Conservation (phyloP, 352 stramenopile genomes). For the Stephanocyclus meneghinianus region DNA sequence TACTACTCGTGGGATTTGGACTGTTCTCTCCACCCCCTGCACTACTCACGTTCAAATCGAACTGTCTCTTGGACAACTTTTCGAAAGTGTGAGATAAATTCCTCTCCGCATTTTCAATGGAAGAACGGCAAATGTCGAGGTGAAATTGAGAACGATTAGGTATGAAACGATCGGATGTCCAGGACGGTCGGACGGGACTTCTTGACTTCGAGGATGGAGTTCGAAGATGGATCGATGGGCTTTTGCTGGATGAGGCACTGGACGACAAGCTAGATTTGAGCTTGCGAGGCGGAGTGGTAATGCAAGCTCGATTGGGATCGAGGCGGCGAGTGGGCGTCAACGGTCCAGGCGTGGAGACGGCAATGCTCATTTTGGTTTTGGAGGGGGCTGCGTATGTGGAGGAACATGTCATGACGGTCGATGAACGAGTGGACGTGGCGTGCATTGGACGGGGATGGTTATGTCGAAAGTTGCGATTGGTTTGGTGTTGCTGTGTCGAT, state of each 20-base stretch:
- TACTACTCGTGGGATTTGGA: constrained; percentile 17
- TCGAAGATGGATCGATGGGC: constrained; percentile 1
- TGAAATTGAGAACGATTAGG: constrained; percentile 71
- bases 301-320: background rate
- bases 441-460: background rate
- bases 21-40: constrained; percentile 20
- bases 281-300: constrained; percentile 10
- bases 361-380: background rate
- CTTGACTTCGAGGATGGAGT: background rate
- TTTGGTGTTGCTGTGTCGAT: background rate
- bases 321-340: constrained; percentile 14
- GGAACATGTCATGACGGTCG: background rate
- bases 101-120: constrained; percentile 47
- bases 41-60: background rate
- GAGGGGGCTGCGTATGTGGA: background rate
- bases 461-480: background rate
- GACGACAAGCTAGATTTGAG: background rate
- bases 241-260: background rate
- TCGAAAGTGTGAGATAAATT: constrained; percentile 51
- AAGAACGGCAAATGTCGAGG: constrained; percentile 62
- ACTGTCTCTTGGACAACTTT: constrained; percentile 22
- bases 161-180: constrained; percentile 72
- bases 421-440: background rate
- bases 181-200: background rate
- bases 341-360: background rate